Percentiles rank a stretch among this genome's conserved stretches.
Conservation (phyloP, 116 monocot species). For the Posidonia oceanica region DNA sequence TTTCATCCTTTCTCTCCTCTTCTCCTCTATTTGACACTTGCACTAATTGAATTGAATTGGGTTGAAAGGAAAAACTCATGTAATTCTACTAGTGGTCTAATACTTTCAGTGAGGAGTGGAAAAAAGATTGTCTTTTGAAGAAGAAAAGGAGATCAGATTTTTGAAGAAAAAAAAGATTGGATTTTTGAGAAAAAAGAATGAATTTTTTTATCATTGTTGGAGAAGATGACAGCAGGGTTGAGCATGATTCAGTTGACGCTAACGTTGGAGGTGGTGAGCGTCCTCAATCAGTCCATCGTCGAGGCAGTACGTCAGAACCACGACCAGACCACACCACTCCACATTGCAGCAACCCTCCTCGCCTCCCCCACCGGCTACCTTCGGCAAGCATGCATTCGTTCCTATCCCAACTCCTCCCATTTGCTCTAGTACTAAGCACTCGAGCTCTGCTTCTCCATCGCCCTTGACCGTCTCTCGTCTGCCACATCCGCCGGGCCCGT, state of each 20-base stretch:
- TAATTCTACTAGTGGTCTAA: no score
- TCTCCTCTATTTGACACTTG: no score
- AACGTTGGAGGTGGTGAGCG: conserved; percentile 59
- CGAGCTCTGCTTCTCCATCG: conserved; percentile 92
- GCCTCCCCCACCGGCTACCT: conserved; percentile 46
- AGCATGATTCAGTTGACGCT: conserved; percentile 95
- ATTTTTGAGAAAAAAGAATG: no score
- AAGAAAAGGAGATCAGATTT: neutral
- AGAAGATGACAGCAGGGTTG: conserved; percentile 60
- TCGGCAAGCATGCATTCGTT: conserved; percentile 68
- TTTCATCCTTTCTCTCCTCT: neutral
- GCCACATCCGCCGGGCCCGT: conserved; percentile 1
- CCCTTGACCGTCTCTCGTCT: conserved; percentile 74
- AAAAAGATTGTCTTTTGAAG: no score
- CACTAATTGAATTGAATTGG: neutral
- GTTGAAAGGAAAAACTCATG: neutral
- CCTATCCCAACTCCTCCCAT: conserved; percentile 71
- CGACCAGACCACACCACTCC: conserved; percentile 88
- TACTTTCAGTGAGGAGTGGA: neutral
- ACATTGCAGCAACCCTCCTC: conserved; percentile 78
- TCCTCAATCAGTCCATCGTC: conserved; percentile 54
- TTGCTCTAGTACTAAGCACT: conserved; percentile 89
- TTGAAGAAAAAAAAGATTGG: neutral
- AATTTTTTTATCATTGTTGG: neutral
- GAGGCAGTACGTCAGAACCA: conserved; percentile 60